These are phyloP conservation scores for Ogataea pignaliae DNA, from an alignment of 805 yeast species.

Conservation along the genomic window DNA sequence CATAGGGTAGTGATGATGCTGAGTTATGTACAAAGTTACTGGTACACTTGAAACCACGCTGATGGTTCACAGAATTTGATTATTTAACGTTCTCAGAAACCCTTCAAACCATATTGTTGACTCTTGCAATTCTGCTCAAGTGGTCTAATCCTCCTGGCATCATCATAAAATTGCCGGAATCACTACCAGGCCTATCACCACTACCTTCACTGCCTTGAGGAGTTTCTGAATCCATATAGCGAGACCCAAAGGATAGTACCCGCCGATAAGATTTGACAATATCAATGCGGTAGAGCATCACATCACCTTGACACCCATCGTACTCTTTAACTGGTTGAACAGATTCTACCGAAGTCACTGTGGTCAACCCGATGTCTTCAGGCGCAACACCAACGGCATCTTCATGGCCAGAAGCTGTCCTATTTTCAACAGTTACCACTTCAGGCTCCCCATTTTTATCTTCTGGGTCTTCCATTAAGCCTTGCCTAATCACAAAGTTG, in stretches of 20 bases:
- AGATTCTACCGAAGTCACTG: constrained; percentile 14
- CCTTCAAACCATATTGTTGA: constrained; percentile 5
- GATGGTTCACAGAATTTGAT: too few species aligned
- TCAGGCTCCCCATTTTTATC: constrained; percentile 2
- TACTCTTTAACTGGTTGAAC: constrained; percentile 14
- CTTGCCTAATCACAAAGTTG: constrained; percentile 28
- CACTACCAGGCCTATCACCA: background rate
- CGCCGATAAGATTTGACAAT: constrained; percentile 18
- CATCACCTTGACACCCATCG: constrained; percentile 45
- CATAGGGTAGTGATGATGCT: too few species aligned
- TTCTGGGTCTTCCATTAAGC: constrained; percentile 17
- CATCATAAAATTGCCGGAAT: background rate
- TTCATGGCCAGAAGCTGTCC: too few species aligned
- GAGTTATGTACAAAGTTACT: too few species aligned
- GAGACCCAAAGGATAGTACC: constrained; percentile 11
- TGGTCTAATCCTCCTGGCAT: constrained; percentile 11
- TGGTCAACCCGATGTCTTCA: constrained; percentile 7
- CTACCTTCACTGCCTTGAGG: background rate
- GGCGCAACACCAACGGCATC: constrained; percentile 1
- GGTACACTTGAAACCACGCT: too few species aligned
- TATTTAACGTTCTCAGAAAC: too few species aligned
- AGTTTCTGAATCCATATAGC: background rate
- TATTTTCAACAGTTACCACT: too few species aligned
- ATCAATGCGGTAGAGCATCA: constrained; percentile 32
- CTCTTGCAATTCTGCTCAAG: constrained; percentile 11